phyloP scores from a whole-genome alignment of 2,329 filamentous ascomycete species.

The Herpotrichia juniperi region DNA sequence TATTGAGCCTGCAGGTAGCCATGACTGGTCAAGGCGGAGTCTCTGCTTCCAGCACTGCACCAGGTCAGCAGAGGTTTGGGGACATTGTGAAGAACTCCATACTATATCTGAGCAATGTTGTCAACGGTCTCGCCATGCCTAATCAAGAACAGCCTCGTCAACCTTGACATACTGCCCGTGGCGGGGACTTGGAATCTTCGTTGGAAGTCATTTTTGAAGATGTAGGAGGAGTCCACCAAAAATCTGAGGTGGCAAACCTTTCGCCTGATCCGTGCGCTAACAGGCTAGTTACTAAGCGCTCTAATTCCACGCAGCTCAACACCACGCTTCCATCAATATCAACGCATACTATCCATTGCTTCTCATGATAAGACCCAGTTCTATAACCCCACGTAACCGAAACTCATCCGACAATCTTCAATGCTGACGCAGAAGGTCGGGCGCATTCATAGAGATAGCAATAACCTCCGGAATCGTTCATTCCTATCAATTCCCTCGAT shows the following conservation, averaged over 20 bases:
- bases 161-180: constrained; percentile 29
- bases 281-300: background rate
- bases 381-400: too few species aligned
- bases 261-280: background rate
- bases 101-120: constrained; percentile 82
- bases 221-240: too few species aligned
- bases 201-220: constrained; percentile 30
- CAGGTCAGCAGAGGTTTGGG: constrained; percentile 26
- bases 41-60: constrained; percentile 75
- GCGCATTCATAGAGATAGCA: too few species aligned
- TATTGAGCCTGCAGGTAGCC: constrained; percentile 79
- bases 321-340: too few species aligned
- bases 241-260: background rate
- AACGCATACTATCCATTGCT: too few species aligned
- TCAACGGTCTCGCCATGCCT: constrained; percentile 91
- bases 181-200: constrained; percentile 11
- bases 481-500: too few species aligned
- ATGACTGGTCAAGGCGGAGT: constrained; percentile 81
- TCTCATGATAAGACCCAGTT: too few species aligned
- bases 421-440: too few species aligned
- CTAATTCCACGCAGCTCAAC: too few species aligned
- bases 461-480: too few species aligned
- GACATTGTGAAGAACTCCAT: constrained; percentile 24
- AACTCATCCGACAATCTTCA: too few species aligned
- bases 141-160: constrained; percentile 74